Base-by-base conservation (phyloP, 441 rosid genomes). In the Kokia cookei region DNA sequence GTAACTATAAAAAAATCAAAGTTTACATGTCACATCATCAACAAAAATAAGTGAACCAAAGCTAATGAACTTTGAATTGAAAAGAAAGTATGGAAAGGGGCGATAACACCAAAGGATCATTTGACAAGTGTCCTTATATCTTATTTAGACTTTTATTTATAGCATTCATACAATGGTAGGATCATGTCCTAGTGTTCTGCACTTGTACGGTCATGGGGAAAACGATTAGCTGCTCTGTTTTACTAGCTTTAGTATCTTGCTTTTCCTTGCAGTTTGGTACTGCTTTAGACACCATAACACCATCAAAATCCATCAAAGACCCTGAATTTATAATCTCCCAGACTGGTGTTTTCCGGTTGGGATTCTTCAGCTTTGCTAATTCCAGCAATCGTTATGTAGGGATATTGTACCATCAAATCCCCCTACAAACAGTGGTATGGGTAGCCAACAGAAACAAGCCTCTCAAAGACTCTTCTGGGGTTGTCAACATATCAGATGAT, bases 401-500 rank as follows among this genome's bases (percentile, higher is more conserved):
- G 71, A 78, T 78, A 53, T 75, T 75, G 73, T 81, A 75, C 67
- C 75, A 73, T 40, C 66, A 29, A 2, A 60, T 69, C 15, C 66
- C 60, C 0, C 7, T 9, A 0, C 50, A 24, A 13, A 63, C 72
- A 3, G 79, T 76, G 43, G 58, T 73, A 0, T 81, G 84, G 84
- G 75, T 81, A 13, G 81, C 82, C 35, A 81, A 81, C 66, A 75
- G 77, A 65, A 58, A 78, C 65, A 27, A 35, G 10, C 84, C 84
- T 5, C 64, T 81, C 24, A 5, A 55, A 7, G 76, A 75, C 35
- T 42, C 32, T 2, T 68, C 69, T 0, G 81, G 79, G 26, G 12
- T 57, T 3, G 7, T 77, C 11, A 19, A 2, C 37, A 24, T 73
- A 10, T 19, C 37, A 0, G 59, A 27, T 0, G n/a, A 54, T 1